Conservation (phyloP, 768 basidiomycete species). For the Ramaria rubella region DNA sequence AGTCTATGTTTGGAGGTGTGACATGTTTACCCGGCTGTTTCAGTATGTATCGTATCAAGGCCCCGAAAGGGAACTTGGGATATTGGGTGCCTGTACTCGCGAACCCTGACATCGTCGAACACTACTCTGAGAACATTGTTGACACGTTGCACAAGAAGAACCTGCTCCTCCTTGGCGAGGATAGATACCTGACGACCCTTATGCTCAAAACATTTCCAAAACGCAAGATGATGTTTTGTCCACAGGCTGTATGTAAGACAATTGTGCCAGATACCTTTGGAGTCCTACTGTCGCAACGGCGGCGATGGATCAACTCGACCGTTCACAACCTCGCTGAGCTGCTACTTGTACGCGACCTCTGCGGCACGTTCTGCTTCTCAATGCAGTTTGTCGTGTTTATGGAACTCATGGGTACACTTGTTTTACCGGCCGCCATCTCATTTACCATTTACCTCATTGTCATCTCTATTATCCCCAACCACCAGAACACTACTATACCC, state of each 20-base stretch:
- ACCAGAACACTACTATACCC: constrained; percentile 76
- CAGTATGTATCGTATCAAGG: constrained; percentile 99
- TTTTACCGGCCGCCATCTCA: constrained; percentile 93
- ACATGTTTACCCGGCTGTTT: constrained; percentile 99
- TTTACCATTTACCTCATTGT: constrained; percentile 95
- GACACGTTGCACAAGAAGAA: constrained; percentile 99
- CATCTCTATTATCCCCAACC: constrained; percentile 75
- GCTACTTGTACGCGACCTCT: constrained; percentile 92
- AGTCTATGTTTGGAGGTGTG: constrained; percentile 99
- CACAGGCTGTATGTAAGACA: constrained; percentile 98
- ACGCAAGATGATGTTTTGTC: constrained; percentile 98
- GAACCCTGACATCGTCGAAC: constrained; percentile 97
- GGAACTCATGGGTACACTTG: constrained; percentile 95
- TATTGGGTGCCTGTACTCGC: constrained; percentile 99
- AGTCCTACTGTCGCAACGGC: constrained; percentile 89
- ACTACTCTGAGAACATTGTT: constrained; percentile 99
- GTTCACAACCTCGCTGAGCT: constrained; percentile 97
- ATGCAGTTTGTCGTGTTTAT: constrained; percentile 99
- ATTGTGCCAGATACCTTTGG: constrained; percentile 95
- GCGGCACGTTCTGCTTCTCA: constrained; percentile 99
- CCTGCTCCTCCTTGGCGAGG: constrained; percentile 91
- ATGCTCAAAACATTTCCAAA: constrained; percentile 99
- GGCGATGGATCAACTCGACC: constrained; percentile 99
- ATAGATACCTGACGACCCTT: constrained; percentile 97
- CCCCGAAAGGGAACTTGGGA: constrained; percentile 91